A percentile compares a stretch with the other conserved stretches of the same genome.
phyloP scores from a whole-genome alignment of 208 protist genomes.

The Crithidia bombi region DNA sequence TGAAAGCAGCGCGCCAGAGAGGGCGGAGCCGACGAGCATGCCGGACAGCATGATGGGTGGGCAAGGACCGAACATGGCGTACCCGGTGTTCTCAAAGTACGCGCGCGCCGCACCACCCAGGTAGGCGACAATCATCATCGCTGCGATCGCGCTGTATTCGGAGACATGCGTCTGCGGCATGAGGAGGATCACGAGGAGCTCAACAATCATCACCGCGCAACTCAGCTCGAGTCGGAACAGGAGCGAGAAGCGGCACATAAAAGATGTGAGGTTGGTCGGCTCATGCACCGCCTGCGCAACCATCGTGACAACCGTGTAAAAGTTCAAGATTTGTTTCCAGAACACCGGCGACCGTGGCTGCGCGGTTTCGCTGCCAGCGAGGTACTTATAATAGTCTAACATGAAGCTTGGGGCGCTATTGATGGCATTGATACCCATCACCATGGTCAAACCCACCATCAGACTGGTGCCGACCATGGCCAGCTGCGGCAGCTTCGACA shows the following conservation, averaged over 20 bases:
- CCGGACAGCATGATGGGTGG: slow-evolving; percentile 70
- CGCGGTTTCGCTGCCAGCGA: slow-evolving; percentile 41
- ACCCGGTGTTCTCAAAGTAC: slow-evolving; percentile 91
- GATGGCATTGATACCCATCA: slow-evolving; percentile 90
- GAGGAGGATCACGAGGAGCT: slow-evolving; percentile 69
- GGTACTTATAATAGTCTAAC: slow-evolving; percentile 82
- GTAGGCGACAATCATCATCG: slow-evolving; percentile 75
- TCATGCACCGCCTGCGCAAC: slow-evolving; percentile 77
- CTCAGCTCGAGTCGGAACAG: slow-evolving; percentile 57
- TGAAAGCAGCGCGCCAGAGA: slow-evolving; percentile 67
- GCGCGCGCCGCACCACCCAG: slow-evolving; percentile 63
- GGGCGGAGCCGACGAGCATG: slow-evolving; percentile 71
- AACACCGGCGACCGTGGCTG: slow-evolving; percentile 42
- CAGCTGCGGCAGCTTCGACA: slow-evolving; percentile 35
- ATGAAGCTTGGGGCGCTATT: slow-evolving; percentile 90
- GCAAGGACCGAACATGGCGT: slow-evolving; percentile 83
- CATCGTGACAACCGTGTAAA: slow-evolving; percentile 81
- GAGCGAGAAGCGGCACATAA: slow-evolving; percentile 79
- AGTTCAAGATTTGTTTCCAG: slow-evolving; percentile 79
- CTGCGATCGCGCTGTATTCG: slow-evolving; percentile 58
- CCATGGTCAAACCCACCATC: slow-evolving; percentile 78
- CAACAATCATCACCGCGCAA: slow-evolving; percentile 56
- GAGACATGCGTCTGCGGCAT: slow-evolving; percentile 47
- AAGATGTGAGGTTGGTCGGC: slow-evolving; percentile 71
- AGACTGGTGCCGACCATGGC: slow-evolving; percentile 76